phyloP scores from a whole-genome alignment of 345 rosid species.

The Microthlaspi erraticum region DNA sequence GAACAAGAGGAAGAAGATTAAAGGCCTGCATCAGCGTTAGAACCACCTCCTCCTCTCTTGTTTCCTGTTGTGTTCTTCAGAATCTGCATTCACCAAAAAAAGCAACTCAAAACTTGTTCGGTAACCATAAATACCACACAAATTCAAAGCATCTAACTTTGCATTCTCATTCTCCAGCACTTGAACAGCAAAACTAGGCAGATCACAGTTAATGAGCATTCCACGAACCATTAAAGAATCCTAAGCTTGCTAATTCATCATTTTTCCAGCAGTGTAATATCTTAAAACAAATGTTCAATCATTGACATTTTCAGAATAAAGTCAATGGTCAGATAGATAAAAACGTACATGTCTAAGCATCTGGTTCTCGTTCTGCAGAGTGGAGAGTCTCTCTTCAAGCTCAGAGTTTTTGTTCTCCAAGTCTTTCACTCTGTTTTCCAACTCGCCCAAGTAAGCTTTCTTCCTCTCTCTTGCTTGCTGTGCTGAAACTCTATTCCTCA shows the following conservation, averaged over 20 bases:
- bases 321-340: neutral
- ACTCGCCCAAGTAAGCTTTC: constrained; percentile 80
- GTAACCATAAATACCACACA: neutral
- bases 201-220: neutral
- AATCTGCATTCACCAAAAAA: constrained; percentile 54
- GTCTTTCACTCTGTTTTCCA: constrained; percentile 82
- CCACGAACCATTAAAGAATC: neutral
- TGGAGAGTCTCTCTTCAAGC: constrained; percentile 88
- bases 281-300: neutral
- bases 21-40: constrained; percentile 58
- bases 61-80: constrained; percentile 97
- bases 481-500: constrained; percentile 99
- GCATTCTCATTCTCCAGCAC: neutral
- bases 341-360: constrained; percentile 92
- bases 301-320: neutral
- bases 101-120: neutral
- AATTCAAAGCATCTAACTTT: neutral
- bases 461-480: constrained; percentile 99
- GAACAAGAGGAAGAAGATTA: constrained; percentile 23
- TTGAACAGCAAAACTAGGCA: neutral
- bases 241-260: neutral
- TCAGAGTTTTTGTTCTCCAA: constrained; percentile 91
- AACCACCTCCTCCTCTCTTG: constrained; percentile 62
- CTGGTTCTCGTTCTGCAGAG: constrained; percentile 94
- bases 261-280: neutral